Evolutionary conservation across 441 rosid genomes (phyloP).

Genomic region (California macrophylla): DNA sequence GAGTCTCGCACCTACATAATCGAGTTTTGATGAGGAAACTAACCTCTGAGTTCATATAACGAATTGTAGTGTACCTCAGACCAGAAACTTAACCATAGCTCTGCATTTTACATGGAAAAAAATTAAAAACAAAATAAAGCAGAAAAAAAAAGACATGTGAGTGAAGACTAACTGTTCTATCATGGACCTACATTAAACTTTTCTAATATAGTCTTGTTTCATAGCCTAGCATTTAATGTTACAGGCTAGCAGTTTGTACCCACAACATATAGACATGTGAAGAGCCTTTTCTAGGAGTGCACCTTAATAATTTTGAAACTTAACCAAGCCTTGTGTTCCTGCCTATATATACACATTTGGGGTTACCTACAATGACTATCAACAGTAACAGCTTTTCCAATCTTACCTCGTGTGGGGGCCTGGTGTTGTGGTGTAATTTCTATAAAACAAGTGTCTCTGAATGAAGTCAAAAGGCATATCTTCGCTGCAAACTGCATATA

Average conservation of each 20-base stretch:
- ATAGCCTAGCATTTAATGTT: not conserved
- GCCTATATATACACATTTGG: not conserved
- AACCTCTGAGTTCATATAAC: conserved; percentile 73
- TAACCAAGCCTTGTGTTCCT: not conserved
- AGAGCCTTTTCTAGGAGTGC: not conserved
- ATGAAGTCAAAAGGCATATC: conserved; percentile 86
- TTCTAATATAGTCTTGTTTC: not conserved
- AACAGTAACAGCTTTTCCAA: not conserved
- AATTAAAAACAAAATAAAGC: not conserved
- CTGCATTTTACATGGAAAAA: conserved; percentile 36
- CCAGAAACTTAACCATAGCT: conserved; percentile 97
- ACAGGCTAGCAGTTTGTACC: too few relatives aligned
- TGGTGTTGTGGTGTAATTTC: conserved; percentile 62
- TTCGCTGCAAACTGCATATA: conserved; percentile 70
- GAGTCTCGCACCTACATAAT: not conserved
- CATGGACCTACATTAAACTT: not conserved
- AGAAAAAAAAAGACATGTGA: not conserved
- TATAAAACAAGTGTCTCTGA: conserved; percentile 83
- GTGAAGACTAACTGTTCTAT: not conserved
- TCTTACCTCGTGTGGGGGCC: conserved; percentile 66
- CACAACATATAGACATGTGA: not conserved
- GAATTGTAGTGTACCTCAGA: conserved; percentile 95
- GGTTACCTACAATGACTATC: not conserved
- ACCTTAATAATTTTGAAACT: not conserved
- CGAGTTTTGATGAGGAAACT: conserved; percentile 15